phyloP scores from a whole-genome alignment of 345 rosid species.

The Citropsis articulata region DNA sequence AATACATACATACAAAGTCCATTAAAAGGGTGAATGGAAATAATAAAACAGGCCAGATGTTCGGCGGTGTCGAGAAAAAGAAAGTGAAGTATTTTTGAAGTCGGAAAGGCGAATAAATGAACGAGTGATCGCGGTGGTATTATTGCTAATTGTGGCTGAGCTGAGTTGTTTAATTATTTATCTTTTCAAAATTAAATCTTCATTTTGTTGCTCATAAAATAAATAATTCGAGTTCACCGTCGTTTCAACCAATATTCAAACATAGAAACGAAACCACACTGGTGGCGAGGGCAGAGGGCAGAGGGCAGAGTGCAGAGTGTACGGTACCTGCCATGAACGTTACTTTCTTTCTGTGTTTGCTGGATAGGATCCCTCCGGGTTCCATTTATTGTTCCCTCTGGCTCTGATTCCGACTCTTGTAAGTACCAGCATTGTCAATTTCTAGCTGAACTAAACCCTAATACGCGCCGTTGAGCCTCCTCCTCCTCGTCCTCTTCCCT shows the following conservation, averaged over 20 bases:
- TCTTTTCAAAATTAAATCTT: not conserved
- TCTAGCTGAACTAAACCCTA: slow-evolving; percentile 27
- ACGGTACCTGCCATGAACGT: slow-evolving; percentile 26
- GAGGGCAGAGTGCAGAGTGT: too few species aligned
- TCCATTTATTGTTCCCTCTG: slow-evolving; percentile 15
- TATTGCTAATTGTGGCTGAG: too few species aligned
- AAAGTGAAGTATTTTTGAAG: too few species aligned
- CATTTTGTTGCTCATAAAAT: not conserved
- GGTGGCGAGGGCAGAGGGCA: not conserved
- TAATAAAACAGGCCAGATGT: not conserved
- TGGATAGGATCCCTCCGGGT: slow-evolving; percentile 19
- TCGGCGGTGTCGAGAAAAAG: not conserved
- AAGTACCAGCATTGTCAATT: slow-evolving; percentile 27
- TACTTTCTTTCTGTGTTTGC: slow-evolving; percentile 26
- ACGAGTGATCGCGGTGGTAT: too few species aligned
- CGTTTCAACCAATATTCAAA: not conserved
- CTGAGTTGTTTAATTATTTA: not conserved
- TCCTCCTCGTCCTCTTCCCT: not conserved
- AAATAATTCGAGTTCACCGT: not conserved
- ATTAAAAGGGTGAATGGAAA: not conserved
- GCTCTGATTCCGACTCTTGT: not conserved
- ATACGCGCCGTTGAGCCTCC: slow-evolving; percentile 10
- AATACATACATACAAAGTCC: too few species aligned
- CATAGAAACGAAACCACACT: not conserved
- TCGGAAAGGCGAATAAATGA: not conserved